phyloP scores from a whole-genome alignment of 2,329 filamentous ascomycete genomes.

The Fusarium coffeatum region DNA sequence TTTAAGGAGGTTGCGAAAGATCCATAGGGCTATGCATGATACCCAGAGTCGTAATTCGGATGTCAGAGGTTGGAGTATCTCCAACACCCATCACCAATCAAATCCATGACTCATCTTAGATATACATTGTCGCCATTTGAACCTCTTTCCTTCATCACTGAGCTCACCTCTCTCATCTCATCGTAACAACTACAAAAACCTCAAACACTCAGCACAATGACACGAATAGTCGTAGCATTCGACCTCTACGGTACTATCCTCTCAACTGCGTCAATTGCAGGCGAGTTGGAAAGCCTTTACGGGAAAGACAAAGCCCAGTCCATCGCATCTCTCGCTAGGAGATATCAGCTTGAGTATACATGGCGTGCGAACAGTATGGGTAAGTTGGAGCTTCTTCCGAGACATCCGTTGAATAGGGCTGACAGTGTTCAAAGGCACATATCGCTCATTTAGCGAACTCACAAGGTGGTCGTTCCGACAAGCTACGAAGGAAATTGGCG shows the following conservation, averaged over 20 bases:
- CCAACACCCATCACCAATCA: not conserved
- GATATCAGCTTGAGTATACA: constrained; percentile 81
- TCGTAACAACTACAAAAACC: not conserved
- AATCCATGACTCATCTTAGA: not conserved
- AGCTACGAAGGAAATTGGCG: constrained; percentile 68
- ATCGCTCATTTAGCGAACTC: constrained; percentile 66
- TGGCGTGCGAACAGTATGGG: constrained; percentile 83
- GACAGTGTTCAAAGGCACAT: constrained; percentile 56
- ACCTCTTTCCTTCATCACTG: not conserved
- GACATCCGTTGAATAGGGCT: not conserved
- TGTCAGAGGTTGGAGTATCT: not conserved
- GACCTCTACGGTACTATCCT: constrained; percentile 81
- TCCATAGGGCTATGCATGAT: not conserved
- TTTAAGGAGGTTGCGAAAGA: not conserved
- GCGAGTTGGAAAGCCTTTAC: constrained; percentile 67
- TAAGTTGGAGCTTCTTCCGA: constrained; percentile 49
- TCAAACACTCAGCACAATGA: constrained; percentile 26
- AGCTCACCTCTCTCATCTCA: not conserved
- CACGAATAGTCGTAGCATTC: constrained; percentile 69
- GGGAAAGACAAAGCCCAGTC: constrained; percentile 66
- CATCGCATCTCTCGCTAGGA: constrained; percentile 72
- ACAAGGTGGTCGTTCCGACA: constrained; percentile 72
- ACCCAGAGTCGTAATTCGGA: not conserved
- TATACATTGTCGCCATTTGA: not conserved
- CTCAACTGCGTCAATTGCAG: constrained; percentile 75